A percentile compares a stretch with the other conserved stretches of the same genome.
These are phyloP conservation scores for Krasilnikovozyma curviuscula DNA, from an alignment of 768 basidiomycete genomes.

Conservation along the genomic window DNA sequence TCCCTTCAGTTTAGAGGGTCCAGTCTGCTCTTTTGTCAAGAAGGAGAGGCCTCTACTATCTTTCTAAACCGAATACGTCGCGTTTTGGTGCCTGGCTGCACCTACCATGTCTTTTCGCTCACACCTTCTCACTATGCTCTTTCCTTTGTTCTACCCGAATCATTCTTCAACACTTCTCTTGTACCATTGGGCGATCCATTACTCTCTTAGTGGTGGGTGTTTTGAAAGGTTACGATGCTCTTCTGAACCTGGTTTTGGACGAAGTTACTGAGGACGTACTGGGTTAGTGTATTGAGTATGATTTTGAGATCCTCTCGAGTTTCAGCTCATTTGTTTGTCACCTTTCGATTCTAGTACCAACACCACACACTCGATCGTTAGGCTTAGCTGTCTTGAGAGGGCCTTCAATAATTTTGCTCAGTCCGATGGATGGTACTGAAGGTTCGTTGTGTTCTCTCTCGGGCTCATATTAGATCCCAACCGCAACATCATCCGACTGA, in stretches of 20 bases:
- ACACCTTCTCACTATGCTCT: neutral
- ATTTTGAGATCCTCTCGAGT: neutral
- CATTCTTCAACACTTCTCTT: neutral
- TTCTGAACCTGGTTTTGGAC: constrained; percentile 91
- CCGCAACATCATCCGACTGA: neutral
- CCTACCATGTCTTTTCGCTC: neutral
- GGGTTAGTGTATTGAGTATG: constrained; percentile 30
- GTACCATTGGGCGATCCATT: neutral
- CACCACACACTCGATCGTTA: constrained; percentile 28
- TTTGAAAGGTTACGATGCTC: constrained; percentile 87
- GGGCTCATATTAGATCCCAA: neutral
- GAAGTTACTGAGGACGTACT: constrained; percentile 70
- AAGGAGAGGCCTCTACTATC: neutral
- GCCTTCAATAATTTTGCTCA: constrained; percentile 80
- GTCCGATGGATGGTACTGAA: constrained; percentile 85
- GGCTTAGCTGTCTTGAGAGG: constrained; percentile 82
- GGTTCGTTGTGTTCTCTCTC: constrained; percentile 13
- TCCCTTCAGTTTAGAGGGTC: neutral
- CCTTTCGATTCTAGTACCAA: neutral
- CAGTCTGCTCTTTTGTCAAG: too few relatives aligned
- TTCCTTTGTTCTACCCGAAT: neutral
- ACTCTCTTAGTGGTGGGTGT: constrained; percentile 53
- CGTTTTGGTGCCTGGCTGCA: neutral
- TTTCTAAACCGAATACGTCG: neutral
- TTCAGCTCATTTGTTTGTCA: neutral